phyloP scores from a whole-genome alignment of 129 eudicot species.

The Oenanthe sinensis region DNA sequence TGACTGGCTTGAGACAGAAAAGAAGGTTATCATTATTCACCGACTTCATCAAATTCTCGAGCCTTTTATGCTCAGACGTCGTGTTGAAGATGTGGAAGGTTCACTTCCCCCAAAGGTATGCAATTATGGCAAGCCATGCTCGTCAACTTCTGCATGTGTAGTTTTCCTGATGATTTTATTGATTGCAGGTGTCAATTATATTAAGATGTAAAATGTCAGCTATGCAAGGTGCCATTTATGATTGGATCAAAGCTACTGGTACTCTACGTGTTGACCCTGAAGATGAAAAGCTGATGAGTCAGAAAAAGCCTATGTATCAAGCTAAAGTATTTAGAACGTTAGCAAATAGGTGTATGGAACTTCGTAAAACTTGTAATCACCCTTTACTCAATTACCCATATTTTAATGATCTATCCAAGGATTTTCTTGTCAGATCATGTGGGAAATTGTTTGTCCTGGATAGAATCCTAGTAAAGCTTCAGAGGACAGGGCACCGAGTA shows the following conservation, averaged over 20 bases:
- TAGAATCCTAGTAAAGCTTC: constrained; percentile 80
- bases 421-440: constrained; percentile 88
- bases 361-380: constrained; percentile 91
- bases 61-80: constrained; percentile 99
- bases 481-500: constrained; percentile 36
- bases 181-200: constrained; percentile 73
- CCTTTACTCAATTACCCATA: constrained; percentile 90
- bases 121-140: background rate
- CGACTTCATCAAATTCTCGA: constrained; percentile 96
- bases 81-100: constrained; percentile 99
- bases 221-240: constrained; percentile 79
- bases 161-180: constrained; percentile 9
- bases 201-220: constrained; percentile 92
- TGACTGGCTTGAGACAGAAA: constrained; percentile 99
- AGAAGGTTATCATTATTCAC: constrained; percentile 90
- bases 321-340: constrained; percentile 53
- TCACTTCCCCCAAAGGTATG: constrained; percentile 98
- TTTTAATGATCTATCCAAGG: constrained; percentile 71
- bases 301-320: constrained; percentile 60
- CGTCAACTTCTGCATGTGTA: background rate
- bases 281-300: constrained; percentile 59
- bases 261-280: constrained; percentile 94
- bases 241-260: constrained; percentile 95
- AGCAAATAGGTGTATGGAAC: constrained; percentile 88
- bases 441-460: constrained; percentile 93